Base-by-base conservation (phyloP, 2,329 filamentous ascomycete species). In the Pseudocercospora vitis region DNA sequence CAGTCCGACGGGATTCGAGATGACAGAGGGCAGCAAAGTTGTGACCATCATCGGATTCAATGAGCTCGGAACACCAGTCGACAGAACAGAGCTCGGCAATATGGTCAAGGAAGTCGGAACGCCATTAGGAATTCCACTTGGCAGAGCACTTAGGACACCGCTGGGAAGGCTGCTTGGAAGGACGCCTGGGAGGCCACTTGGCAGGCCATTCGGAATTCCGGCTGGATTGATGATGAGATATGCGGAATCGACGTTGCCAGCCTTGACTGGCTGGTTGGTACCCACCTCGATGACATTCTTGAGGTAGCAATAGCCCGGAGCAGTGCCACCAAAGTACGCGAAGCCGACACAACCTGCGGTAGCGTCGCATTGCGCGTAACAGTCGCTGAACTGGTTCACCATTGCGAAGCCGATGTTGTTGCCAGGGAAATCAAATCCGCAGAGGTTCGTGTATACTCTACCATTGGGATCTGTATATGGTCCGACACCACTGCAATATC, bases 231-330 rank as follows among this genome's bases (percentile, higher is more conserved):
- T 19, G 19, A 40, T 19, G 23, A 40, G 35, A 21, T 40, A 40
- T 40, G 35, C 35, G 11, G 35, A 40, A 19, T 40, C 35, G 35
- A 40, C 35, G 23, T 12, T 14, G 23, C 35, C 35, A 21, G 35
- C 12, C 35, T 16, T 11, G 35, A 40, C 35, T n/a, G n/a, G n/a
- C 19, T 40, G 35, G 23, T 14, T 19, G 16, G 18, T 16, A 18
- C 24, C 23, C 31, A 19, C 16, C 18, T 12, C 14, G 35, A 53
- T 31, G 21, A n/a, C 37, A 28, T 42, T 54, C 55, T 62, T 62
- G 28, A 62, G 40, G 51, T 60, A 62, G 49, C 59, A 62, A 12
- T 33, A 33, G 8, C 59, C 57, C 6, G 50, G 19, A 11, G 47
- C 47, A 16, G 11, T 33, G 24, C 56, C 56, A 14, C 58, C 55